Evolutionary conservation across 1,284 basidiomycete species (phyloP).

Genomic region (Cryptococcus sp.): DNA sequence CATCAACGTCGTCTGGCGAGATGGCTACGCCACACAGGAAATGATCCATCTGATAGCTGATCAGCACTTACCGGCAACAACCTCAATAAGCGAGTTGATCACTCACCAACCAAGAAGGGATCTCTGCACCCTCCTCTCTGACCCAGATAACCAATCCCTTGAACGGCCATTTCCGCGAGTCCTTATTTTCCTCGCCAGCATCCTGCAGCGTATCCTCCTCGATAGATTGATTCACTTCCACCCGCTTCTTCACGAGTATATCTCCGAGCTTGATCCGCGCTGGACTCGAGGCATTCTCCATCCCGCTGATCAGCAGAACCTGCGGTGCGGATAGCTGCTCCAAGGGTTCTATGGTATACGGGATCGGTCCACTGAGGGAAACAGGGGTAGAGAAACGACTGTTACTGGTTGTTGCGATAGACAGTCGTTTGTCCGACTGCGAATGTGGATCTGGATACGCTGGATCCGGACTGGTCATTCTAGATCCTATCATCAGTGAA

Average conservation of each 20-base stretch:
- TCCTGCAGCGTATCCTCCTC: neutral
- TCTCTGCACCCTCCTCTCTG: constrained; percentile 25
- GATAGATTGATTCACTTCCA: neutral
- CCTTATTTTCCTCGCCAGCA: constrained; percentile 1
- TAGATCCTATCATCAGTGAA: neutral
- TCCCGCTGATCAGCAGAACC: constrained; percentile 36
- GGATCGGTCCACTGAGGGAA: neutral
- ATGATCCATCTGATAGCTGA: constrained; percentile 32
- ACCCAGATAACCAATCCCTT: constrained; percentile 43
- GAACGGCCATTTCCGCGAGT: constrained; percentile 9
- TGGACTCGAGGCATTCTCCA: constrained; percentile 33
- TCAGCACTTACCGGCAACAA: constrained; percentile 3
- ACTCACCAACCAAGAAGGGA: constrained; percentile 43
- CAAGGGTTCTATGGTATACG: neutral
- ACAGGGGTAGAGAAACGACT: neutral
- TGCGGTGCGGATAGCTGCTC: constrained; percentile 9
- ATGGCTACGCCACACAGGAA: constrained; percentile 30
- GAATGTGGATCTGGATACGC: too few relatives aligned
- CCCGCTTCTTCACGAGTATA: constrained; percentile 18
- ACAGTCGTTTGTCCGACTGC: too few relatives aligned
- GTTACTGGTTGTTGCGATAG: too few relatives aligned
- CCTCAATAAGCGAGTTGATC: neutral
- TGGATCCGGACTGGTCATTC: too few relatives aligned
- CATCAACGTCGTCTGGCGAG: constrained; percentile 19
- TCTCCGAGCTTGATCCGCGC: constrained; percentile 36